Base-by-base conservation (phyloP, 2,329 filamentous ascomycete species). In the Paramyrothecium roridum region DNA sequence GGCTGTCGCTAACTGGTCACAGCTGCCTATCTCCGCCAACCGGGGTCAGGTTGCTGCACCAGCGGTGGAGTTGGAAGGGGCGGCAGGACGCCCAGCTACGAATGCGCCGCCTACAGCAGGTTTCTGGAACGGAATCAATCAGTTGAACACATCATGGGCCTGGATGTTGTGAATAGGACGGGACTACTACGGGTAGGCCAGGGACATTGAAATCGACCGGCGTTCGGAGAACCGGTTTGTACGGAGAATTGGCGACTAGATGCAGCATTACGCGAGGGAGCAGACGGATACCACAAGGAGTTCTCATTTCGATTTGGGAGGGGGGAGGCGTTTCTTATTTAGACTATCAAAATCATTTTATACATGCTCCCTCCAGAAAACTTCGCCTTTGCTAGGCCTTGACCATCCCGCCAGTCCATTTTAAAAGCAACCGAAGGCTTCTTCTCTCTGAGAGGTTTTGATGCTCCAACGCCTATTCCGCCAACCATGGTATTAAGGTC, bases 271-370 rank as follows among this genome's bases (percentile, higher is more conserved):
- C 26, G 4, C 10, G 6, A 30, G 26, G 26, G 10, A 30, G 26
- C 26, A 30, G 26, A 30, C 26, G 26, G 26, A 30, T 30, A 30
- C 26, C 26, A 30, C 26, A 30, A 30, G 10, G 4, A 30, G 26
- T 30, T 30, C 10, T 30, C 26, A 30, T 6, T 6, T 4, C 6
- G 10, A 10, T 30, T 30, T 30, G 26, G 26, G 26, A 30, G 81
- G 83, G 81, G 75, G 80, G 80, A 77, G 81, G 83, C 77, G 73
- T 79, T 51, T 72, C 72, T 74, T 81, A 82, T 83, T 80, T 75
- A 68, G 71, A 74, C 71, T 78, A 77, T 62, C 66, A 67, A 63
- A 70, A 68, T 67, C 74, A 70, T 71, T 68, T 70, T 71, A 70
- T 74, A 77, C 72, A 76, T 74, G 59, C 59, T 60, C n/a, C 74